phyloP scores from a whole-genome alignment of 176 grass and related monocot species.

The Pontederia crassipes region DNA sequence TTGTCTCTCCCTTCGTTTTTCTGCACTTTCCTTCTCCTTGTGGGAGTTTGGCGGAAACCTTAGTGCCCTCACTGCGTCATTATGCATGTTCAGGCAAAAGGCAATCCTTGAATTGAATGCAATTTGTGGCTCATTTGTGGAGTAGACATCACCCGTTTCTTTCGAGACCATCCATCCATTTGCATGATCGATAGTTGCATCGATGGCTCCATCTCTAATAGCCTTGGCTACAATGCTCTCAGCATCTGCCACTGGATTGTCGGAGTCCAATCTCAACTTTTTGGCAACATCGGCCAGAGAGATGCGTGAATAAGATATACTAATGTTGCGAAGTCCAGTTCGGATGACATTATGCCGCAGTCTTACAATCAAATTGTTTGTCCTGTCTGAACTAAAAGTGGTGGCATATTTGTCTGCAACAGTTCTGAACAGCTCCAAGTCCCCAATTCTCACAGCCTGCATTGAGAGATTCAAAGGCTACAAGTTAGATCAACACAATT shows the following conservation, averaged over 20 bases:
- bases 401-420: conserved; percentile 59
- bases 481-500: neutral
- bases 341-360: conserved; percentile 80
- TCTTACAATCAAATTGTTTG: conserved; percentile 62
- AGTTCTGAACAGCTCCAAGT: conserved; percentile 61
- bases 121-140: conserved; percentile 78
- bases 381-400: conserved; percentile 68
- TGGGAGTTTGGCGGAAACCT: conserved; percentile 70
- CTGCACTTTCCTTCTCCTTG: conserved; percentile 77
- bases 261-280: conserved; percentile 61
- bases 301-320: conserved; percentile 69
- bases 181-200: conserved; percentile 73
- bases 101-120: conserved; percentile 66
- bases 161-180: conserved; percentile 77
- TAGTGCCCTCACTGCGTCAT: conserved; percentile 62
- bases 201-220: conserved; percentile 71
- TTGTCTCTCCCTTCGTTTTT: conserved; percentile 72
- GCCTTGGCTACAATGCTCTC: conserved; percentile 80
- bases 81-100: conserved; percentile 94
- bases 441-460: conserved; percentile 72
- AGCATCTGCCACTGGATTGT: conserved; percentile 54
- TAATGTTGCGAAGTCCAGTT: conserved; percentile 83
- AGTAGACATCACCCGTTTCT: conserved; percentile 73
- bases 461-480: neutral
- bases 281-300: conserved; percentile 73